phyloP scores from a whole-genome alignment of 495 filamentous ascomycete genomes.

The Letharia lupina region DNA sequence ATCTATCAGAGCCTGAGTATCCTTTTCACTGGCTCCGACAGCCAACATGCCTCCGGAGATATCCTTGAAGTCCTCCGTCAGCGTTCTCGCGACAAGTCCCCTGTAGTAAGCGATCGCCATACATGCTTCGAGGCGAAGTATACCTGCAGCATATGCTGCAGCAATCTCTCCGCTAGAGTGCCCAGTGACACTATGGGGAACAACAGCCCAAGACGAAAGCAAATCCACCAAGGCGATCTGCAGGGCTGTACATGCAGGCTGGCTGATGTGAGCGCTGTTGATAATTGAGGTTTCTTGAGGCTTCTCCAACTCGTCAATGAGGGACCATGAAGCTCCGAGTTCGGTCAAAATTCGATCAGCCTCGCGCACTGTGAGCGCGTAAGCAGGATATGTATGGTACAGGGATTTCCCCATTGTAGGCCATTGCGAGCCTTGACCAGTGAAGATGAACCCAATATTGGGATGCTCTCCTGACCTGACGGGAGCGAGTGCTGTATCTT shows the following conservation, averaged over 20 bases:
- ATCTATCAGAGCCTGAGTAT: background rate
- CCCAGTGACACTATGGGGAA: slow-evolving; percentile 26
- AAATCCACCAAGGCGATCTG: slow-evolving; percentile 45
- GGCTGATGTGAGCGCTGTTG: slow-evolving; percentile 19
- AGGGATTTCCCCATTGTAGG: slow-evolving; percentile 41
- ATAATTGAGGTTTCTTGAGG: slow-evolving; percentile 17
- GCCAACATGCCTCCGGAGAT: slow-evolving; percentile 2
- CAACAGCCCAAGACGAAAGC: slow-evolving; percentile 20
- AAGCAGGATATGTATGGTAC: slow-evolving; percentile 1
- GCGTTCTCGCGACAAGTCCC: slow-evolving; percentile 21
- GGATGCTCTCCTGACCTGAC: slow-evolving; percentile 15
- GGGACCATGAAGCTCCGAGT: slow-evolving; percentile 18
- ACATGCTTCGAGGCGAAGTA: slow-evolving; percentile 1
- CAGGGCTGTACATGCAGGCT: slow-evolving; percentile 41
- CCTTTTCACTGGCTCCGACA: background rate
- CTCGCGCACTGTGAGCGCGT: background rate
- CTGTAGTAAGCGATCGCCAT: slow-evolving; percentile 31
- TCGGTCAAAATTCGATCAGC: background rate
- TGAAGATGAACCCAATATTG: slow-evolving; percentile 30
- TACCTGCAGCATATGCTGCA: slow-evolving; percentile 28
- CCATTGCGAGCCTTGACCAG: slow-evolving; percentile 68
- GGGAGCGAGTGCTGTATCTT: slow-evolving; percentile 9
- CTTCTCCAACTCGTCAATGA: background rate
- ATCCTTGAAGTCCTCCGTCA: background rate
- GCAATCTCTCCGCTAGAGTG: slow-evolving; percentile 39